A percentile compares a stretch with the other conserved stretches of the same genome.
Evolutionary conservation across 2,329 filamentous ascomycete genomes (phyloP).

Genomic region (Thyridium curvatum): DNA sequence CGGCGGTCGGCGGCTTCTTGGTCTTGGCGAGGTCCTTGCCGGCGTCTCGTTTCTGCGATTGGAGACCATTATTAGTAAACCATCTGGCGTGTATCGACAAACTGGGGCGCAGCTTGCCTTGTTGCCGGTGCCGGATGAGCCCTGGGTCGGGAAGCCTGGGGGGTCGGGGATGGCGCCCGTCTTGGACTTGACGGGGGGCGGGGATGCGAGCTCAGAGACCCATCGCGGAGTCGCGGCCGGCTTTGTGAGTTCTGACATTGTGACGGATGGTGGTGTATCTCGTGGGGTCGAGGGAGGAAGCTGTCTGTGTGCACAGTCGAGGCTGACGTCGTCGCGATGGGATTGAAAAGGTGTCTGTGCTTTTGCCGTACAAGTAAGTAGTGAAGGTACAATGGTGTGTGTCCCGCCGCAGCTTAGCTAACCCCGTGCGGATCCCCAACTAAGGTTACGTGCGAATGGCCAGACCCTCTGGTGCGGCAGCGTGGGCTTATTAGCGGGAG

Average conservation of each 20-base stretch:
- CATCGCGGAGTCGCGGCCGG: conserved; percentile 56
- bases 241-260: conserved; percentile 18
- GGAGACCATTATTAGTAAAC: neutral
- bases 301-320: neutral
- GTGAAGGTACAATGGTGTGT: no score
- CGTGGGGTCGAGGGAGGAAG: neutral
- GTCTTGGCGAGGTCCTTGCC: conserved; percentile 40
- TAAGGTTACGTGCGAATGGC: no score
- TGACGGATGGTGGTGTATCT: neutral
- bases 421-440: no score
- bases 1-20: conserved; percentile 58
- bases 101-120: conserved; percentile 39
- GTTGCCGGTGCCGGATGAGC: conserved; percentile 42
- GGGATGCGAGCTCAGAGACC: conserved; percentile 72
- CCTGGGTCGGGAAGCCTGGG: conserved; percentile 66
- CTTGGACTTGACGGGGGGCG: conserved; percentile 62
- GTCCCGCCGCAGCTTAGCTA: no score
- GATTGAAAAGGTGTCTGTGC: neutral
- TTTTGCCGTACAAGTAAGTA: neutral
- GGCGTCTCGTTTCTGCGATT: conserved; percentile 39
- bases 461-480: no score
- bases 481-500: no score
- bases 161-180: conserved; percentile 70
- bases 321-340: neutral
- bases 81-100: conserved; percentile 2